Base-by-base conservation (phyloP, 2,329 filamentous ascomycete genomes). In the Stachybotrys chlorohalonatus region DNA sequence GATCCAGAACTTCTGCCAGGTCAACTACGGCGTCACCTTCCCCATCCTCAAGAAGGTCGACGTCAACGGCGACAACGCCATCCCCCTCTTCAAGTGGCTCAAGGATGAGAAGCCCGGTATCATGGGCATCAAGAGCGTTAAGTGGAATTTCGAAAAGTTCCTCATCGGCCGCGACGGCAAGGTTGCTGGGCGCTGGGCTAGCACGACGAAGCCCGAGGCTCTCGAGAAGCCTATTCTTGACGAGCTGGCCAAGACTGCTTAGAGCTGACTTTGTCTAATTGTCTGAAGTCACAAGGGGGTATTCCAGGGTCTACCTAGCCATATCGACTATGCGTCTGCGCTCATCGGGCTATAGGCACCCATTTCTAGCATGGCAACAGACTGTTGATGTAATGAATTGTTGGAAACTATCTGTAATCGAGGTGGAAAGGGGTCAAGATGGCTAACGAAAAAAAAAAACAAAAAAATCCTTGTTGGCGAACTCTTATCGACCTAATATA, bases 131-230 rank as follows among this genome's bases (percentile, higher is more conserved):
- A 93, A 95, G 85, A 75, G 86, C 58, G 80, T 99, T 65, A 96
- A 97, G 87, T 99, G 94, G 94, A 99, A 99, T 76, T 99, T 97
- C 77, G 94, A 99, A 74, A 99, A 99, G 83, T 99, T 96, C 75
- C 76, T 99, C 59, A 78, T 99, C 60, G 87, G 86, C 57, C 82
- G 83, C 58, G 90, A 97, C 71, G 94, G 94, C 31, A 81, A 87
- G 74, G 90, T 97, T 63, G 87, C 89, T 74, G 81, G 81, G 31
- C 79, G 94, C 60, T 99, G 91, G 90, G 89, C 90, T 39, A 93
- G 89, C 71, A 88, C 84, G 16, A 90, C 88, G 57, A 94, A 92
- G 79, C 94, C 94, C 1, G 90, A 93, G 75, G 73, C 74, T 46
- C 74, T 99, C 63, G 88, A 93, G 82, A 78, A 79, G 59, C 73